Evolutionary conservation across 2,329 filamentous ascomycete species (phyloP).

Genomic region (Claviceps sp.): DNA sequence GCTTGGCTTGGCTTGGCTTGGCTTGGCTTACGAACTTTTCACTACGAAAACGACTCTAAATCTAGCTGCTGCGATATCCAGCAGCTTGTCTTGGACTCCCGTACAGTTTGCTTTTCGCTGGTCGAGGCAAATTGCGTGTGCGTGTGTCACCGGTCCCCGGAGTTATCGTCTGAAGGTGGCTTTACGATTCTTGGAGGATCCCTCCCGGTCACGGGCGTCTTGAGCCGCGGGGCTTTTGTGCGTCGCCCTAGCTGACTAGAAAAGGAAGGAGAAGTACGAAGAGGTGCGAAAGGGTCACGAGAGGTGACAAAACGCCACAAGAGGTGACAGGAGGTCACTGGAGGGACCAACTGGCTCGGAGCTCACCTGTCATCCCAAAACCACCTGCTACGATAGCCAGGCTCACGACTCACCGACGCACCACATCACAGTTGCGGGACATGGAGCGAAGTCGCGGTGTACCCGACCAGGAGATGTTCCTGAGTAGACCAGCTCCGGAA

Average conservation of each 20-base stretch:
- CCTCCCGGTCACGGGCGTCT: neutral
- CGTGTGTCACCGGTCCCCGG: no score
- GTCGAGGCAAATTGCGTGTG: no score
- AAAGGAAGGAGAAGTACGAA: neutral
- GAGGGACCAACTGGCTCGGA: neutral
- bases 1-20: no score
- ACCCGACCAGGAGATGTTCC: slow-evolving; percentile 73
- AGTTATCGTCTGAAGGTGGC: neutral
- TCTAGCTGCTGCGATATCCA: no score
- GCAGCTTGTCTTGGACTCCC: no score
- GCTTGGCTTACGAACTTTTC: no score
- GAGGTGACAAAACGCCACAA: neutral
- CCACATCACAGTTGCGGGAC: slow-evolving; percentile 7
- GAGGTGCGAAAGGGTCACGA: neutral
- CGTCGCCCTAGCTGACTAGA: neutral
- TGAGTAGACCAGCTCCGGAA: slow-evolving; percentile 41
- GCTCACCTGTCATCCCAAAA: neutral
- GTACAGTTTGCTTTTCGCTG: no score
- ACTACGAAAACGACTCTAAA: no score
- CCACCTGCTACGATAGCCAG: neutral
- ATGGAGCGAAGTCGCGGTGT: slow-evolving; percentile 48
- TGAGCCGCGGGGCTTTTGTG: neutral
- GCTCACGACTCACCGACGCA: neutral
- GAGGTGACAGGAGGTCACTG: neutral
- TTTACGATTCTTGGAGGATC: neutral